Evolutionary conservation across 2,329 filamentous ascomycete genomes (phyloP).

Genomic region (Pseudogymnoascus sp.): DNA sequence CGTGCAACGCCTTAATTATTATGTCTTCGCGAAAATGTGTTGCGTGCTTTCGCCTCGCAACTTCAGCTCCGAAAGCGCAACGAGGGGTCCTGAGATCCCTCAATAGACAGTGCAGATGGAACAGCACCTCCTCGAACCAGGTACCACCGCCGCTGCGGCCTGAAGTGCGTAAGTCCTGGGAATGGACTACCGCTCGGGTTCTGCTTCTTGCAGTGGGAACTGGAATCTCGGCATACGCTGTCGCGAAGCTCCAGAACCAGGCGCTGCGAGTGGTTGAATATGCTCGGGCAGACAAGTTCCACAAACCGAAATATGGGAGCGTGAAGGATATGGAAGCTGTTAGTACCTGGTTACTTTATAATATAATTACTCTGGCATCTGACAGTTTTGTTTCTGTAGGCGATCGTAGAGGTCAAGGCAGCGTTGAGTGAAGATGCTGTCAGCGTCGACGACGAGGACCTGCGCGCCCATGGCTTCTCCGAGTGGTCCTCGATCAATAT

Average conservation of each 20-base stretch:
- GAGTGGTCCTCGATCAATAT: slow-evolving; percentile 59
- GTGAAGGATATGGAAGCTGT: slow-evolving; percentile 45
- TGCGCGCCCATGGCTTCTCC: slow-evolving; percentile 57
- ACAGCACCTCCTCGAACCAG: background rate
- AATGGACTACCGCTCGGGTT: slow-evolving; percentile 23
- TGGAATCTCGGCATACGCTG: slow-evolving; percentile 16
- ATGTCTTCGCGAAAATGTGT: slow-evolving; percentile 7
- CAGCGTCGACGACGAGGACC: slow-evolving; percentile 55
- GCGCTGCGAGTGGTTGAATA: slow-evolving; percentile 18
- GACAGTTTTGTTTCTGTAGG: slow-evolving; percentile 32
- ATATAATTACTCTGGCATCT: background rate
- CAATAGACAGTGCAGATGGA: slow-evolving; percentile 7
- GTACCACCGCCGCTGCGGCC: background rate
- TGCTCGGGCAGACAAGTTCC: slow-evolving; percentile 23
- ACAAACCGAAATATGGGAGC: slow-evolving; percentile 37
- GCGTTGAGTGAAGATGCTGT: slow-evolving; percentile 48
- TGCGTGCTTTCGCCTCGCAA: slow-evolving; percentile 8
- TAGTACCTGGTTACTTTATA: slow-evolving; percentile 17
- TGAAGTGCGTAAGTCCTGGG: slow-evolving; percentile 3
- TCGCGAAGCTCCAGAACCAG: slow-evolving; percentile 14
- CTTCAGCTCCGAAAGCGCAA: background rate
- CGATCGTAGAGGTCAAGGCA: slow-evolving; percentile 48
- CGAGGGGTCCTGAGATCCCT: background rate
- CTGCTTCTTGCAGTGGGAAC: slow-evolving; percentile 20
- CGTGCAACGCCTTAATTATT: background rate